Conservation (phyloP, 768 basidiomycete species). For the Gautieria morchelliformis region DNA sequence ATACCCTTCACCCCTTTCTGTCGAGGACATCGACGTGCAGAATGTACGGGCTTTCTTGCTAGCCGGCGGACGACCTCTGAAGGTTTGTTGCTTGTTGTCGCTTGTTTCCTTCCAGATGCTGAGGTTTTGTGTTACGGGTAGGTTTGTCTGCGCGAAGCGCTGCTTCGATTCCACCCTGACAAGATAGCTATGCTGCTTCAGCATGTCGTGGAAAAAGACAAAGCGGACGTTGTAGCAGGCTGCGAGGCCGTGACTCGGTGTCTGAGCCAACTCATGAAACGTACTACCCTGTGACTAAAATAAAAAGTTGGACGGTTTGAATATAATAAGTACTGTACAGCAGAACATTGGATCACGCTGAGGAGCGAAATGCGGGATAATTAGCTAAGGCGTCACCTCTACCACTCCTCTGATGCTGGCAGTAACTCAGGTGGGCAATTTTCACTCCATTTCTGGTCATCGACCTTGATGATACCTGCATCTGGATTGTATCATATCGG, state of each 20-base stretch:
- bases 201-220: slow-evolving; percentile 35
- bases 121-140: slow-evolving; percentile 23
- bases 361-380: too few relatives aligned
- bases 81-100: neutral
- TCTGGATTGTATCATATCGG: too few relatives aligned
- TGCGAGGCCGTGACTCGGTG: slow-evolving; percentile 3
- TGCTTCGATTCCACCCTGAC: slow-evolving; percentile 65
- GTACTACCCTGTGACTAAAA: neutral
- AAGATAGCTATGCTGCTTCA: slow-evolving; percentile 40
- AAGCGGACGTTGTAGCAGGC: slow-evolving; percentile 11
- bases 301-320: neutral
- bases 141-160: slow-evolving; percentile 46
- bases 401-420: too few relatives aligned
- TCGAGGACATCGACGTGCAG: slow-evolving; percentile 35
- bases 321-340: too few relatives aligned
- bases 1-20: slow-evolving; percentile 28
- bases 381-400: too few relatives aligned
- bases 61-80: neutral
- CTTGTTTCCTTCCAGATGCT: neutral
- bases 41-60: neutral
- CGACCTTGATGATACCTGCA: too few relatives aligned
- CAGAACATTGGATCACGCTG: too few relatives aligned
- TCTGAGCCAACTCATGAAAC: neutral
- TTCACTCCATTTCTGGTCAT: too few relatives aligned
- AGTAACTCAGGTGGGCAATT: too few relatives aligned